Base-by-base conservation (phyloP, 805 yeast genomes). In the Lipomyces chichibuensis region DNA sequence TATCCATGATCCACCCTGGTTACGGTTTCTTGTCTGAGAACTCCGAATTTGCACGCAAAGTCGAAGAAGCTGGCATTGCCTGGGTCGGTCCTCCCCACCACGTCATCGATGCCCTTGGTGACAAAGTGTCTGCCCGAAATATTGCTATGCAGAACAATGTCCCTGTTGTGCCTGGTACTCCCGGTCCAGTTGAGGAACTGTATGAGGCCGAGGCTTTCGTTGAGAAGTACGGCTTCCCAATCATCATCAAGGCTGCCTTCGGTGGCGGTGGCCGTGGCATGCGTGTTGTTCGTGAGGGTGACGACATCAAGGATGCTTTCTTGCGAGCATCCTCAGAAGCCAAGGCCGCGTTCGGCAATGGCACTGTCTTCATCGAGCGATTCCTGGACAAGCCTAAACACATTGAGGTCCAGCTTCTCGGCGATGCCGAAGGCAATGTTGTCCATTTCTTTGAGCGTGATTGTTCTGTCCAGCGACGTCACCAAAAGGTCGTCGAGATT, bases 201-300 rank as follows among this genome's bases (percentile, higher is more conserved):
- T 88, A 84, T 65, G 92, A 94, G 75, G 98, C 98, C 43, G 75
- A 81, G 71, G 88, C 78, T 8, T 94, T 94, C 76, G 98, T 93
- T 49, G 85, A 81, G 57, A 76, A 92, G 80, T 85, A 94, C 79
- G 99, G 99, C 39, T 93, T 79, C 81, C 99, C 99, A 8, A 98
- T 95, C 59, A 94, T 94, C 80, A 92, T 94, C 81, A 94, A 94
- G 81, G 99, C 99, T 58, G 99, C 99, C 51, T 95, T 90, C 77
- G 99, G 99, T 79, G 99, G 99, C 82, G 99, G 99, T 84, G 99
- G 99, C 77, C 88, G 98, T 82, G 99, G 99, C 85, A 95, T 94
- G 98, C 88, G 99, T 82, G 99, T 94, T 61, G 99, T 94, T 57
- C 85, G 96, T 76, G 97, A 94, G 80, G 98, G 97, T 75, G 99